Evolutionary conservation across 139 green algal genomes (phyloP), one percentile per base, ranked within the genome.

Genomic region (Zygnema circumcarinatum): DNA sequence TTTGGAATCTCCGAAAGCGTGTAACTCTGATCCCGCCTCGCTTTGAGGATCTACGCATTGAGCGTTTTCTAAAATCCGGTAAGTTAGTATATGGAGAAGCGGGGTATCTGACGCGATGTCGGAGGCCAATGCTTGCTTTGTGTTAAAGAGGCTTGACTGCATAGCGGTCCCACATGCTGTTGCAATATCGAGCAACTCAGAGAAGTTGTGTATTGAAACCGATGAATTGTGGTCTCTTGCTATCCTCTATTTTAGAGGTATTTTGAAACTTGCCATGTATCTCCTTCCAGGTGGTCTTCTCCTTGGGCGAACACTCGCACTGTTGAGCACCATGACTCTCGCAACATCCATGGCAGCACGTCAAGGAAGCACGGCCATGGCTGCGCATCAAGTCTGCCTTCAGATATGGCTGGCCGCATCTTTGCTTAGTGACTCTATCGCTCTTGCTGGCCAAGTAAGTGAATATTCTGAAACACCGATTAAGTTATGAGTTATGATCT

Each of bases 351-450:
- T 91, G 84, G 86, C 87, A 32, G 85, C 86, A n/a, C n/a, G 86
- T 25, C 67, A 81, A 38, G 87, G 87, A 3, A 87, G 74, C 38
- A 41, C 53, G 53, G 39, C 74, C 39, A 91, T 91, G 72, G 87
- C 87, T 31, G 73, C 87, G 7, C 87, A 91, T 42, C 87, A 91
- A 69, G 40, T 91, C 20, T 79, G 87, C 32, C n/a, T 81, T n/a
- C 87, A 91, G 84, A 62, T 92, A 16, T 91, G 87, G 85, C 84
- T 88, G 16, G 87, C 85, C 41, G 72, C 87, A 31, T 91, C 87
- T 21, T 78, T 91, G 0, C 87, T 91, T 21, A 79, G 83, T 11
- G 87, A 91, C 84, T 91, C 87, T 36, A 25, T 91, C 3, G 87
- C 87, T n/a, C 85, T 91, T 25, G 87, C 87, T 36, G 85, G 79